Percentiles rank a stretch among this genome's conserved stretches.
phyloP scores from a whole-genome alignment of 768 basidiomycete genomes.

The Crassisporium funariophilum region DNA sequence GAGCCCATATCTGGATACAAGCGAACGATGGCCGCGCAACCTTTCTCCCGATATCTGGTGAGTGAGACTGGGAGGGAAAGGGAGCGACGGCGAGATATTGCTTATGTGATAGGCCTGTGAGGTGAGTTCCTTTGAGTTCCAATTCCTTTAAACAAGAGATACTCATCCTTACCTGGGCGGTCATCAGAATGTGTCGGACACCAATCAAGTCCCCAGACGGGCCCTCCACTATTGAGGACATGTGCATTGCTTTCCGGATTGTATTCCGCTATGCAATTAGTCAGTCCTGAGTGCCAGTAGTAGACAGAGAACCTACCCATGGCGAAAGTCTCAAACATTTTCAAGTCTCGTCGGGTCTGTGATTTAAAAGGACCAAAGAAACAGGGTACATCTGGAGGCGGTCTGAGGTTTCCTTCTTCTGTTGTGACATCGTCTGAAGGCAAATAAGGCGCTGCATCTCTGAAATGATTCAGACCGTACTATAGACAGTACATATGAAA shows the following conservation, averaged over 20 bases:
- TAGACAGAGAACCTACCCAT: constrained; percentile 49
- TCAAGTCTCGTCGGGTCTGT: constrained; percentile 51
- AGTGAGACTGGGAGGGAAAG: constrained; percentile 63
- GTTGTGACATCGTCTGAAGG: constrained; percentile 55
- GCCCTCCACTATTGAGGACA: constrained; percentile 85
- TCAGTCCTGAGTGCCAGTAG: neutral
- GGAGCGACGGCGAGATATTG: constrained; percentile 88
- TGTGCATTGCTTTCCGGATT: constrained; percentile 60
- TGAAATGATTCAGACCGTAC: constrained; percentile 25
- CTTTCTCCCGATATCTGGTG: constrained; percentile 67
- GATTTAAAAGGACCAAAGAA: constrained; percentile 63
- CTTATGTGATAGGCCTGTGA: constrained; percentile 51
- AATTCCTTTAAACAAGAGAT: neutral
- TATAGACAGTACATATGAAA: constrained; percentile 11
- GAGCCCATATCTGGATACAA: constrained; percentile 88
- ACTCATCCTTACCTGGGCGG: constrained; percentile 45
- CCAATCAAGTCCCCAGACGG: constrained; percentile 94
- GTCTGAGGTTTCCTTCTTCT: constrained; percentile 50
- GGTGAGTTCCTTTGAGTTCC: neutral
- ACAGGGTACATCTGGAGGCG: constrained; percentile 60
- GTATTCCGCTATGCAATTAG: constrained; percentile 50
- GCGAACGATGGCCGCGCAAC: constrained; percentile 55
- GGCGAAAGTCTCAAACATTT: constrained; percentile 56
- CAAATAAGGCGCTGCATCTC: constrained; percentile 59
- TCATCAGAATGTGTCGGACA: constrained; percentile 75